Percentiles rank a stretch among this genome's conserved stretches.
phyloP scores from a whole-genome alignment of 352 stramenopile genomes.

The Stephanocyclus meneghinianus region DNA sequence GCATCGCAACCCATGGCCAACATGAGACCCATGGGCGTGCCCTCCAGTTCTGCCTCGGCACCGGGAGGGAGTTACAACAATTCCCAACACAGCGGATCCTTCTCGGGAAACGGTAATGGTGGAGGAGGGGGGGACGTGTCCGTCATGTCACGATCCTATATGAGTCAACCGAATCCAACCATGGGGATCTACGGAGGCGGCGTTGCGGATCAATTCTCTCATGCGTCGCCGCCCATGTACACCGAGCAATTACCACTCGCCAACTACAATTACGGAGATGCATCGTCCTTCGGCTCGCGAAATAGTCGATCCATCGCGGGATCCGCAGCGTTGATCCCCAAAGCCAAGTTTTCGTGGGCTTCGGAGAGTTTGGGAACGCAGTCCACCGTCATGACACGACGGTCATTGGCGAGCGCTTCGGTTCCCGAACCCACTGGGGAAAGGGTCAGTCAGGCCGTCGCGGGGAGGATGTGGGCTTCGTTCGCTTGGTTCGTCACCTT shows the following conservation, averaged over 20 bases:
- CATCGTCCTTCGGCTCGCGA: conserved; percentile 26
- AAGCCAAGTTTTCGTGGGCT: conserved; percentile 57
- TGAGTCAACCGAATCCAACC: conserved; percentile 1
- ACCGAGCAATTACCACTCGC: background rate
- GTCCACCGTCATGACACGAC: conserved; percentile 53
- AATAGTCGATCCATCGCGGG: conserved; percentile 36
- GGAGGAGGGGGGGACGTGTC: conserved; percentile 11
- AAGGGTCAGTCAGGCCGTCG: background rate
- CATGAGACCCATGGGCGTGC: background rate
- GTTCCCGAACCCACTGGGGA: conserved; percentile 37
- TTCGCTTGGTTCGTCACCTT: conserved; percentile 62
- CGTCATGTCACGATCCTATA: conserved; percentile 7
- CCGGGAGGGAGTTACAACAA: conserved; percentile 5
- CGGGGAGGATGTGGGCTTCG: conserved; percentile 53
- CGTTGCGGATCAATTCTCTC: background rate
- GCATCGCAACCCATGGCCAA: background rate
- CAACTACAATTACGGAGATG: conserved; percentile 1
- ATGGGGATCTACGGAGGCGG: background rate
- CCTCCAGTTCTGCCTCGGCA: background rate
- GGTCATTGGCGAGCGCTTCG: conserved; percentile 26
- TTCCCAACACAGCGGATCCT: background rate
- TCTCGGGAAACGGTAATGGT: background rate
- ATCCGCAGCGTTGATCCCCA: conserved; percentile 39
- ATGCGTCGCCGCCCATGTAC: background rate
- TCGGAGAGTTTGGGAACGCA: conserved; percentile 44